Conservation (phyloP, 495 filamentous ascomycete species). For the Penicillium tannophilum region DNA sequence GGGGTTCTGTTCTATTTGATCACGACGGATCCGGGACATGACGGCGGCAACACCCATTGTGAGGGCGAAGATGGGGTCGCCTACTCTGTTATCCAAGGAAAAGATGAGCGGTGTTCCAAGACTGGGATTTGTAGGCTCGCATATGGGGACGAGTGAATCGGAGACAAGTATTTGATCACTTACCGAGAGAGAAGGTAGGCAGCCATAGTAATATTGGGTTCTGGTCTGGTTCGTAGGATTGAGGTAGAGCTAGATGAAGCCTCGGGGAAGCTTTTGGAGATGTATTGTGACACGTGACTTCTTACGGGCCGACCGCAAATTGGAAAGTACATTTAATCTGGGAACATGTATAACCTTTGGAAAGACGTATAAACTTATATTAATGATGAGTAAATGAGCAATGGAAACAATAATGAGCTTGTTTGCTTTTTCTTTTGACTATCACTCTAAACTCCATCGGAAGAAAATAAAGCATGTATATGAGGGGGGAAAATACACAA, state of each 20-base stretch:
- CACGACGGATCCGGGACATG: constrained; percentile 66
- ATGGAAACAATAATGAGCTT: not conserved
- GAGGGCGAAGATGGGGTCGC: constrained; percentile 86
- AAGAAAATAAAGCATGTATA: constrained; percentile 26
- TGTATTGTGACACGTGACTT: not conserved
- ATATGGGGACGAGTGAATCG: not conserved
- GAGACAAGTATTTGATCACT: not conserved
- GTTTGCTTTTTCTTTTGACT: constrained; percentile 16
- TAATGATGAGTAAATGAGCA: too few relatives aligned
- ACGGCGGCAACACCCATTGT: constrained; percentile 70
- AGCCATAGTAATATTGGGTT: constrained; percentile 26
- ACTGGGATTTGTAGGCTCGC: not conserved
- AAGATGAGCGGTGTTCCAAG: not conserved
- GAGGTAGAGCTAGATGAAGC: constrained; percentile 3
- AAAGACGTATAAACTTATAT: too few relatives aligned
- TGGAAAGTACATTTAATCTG: too few relatives aligned
- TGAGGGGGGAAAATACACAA: constrained; percentile 26
- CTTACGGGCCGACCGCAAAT: not conserved
- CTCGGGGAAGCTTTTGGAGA: not conserved
- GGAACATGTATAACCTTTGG: too few relatives aligned
- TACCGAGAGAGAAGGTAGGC: constrained; percentile 49
- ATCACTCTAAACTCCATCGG: constrained; percentile 11
- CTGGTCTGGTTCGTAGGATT: not conserved
- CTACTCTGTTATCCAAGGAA: constrained; percentile 49
- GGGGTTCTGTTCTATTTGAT: constrained; percentile 65